phyloP scores from a whole-genome alignment of 441 rosid species.

The Aleurites moluccanus region DNA sequence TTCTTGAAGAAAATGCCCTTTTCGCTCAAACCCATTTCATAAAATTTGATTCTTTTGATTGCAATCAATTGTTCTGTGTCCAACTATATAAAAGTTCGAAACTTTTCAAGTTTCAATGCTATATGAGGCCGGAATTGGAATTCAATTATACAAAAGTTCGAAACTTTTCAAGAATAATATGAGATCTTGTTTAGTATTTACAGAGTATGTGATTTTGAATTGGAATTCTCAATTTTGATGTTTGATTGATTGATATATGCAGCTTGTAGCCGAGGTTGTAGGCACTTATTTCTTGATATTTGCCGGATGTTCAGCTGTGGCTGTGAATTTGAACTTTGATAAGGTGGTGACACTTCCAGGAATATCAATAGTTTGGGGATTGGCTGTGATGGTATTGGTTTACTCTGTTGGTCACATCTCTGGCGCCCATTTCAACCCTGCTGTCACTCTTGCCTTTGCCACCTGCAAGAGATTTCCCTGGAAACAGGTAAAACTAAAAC shows the following conservation, averaged over 20 bases:
- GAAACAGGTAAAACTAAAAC: slow-evolving; percentile 49
- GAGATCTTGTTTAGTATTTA: neutral
- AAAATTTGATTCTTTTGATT: neutral
- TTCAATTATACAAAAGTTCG: neutral
- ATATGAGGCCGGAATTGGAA: too few species aligned
- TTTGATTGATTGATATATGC: slow-evolving; percentile 13
- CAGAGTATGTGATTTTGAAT: neutral
- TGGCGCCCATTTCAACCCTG: slow-evolving; percentile 96
- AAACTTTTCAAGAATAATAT: neutral
- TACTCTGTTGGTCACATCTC: slow-evolving; percentile 96
- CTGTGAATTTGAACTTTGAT: slow-evolving; percentile 58
- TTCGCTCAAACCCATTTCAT: slow-evolving; percentile 1
- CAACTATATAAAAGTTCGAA: neutral
- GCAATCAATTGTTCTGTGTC: neutral
- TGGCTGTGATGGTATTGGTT: slow-evolving; percentile 79
- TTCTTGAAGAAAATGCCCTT: neutral
- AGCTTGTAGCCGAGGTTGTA: slow-evolving; percentile 73
- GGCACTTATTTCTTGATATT: slow-evolving; percentile 93
- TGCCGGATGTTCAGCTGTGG: slow-evolving; percentile 83
- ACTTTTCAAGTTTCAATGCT: neutral
- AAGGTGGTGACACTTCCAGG: slow-evolving; percentile 75
- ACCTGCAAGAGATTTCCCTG: slow-evolving; percentile 74
- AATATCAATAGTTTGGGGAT: slow-evolving; percentile 82
- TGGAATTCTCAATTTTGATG: neutral
- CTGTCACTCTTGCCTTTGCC: slow-evolving; percentile 91